Base-by-base conservation (phyloP, 495 filamentous ascomycete species). In the Xylaria intraflava region DNA sequence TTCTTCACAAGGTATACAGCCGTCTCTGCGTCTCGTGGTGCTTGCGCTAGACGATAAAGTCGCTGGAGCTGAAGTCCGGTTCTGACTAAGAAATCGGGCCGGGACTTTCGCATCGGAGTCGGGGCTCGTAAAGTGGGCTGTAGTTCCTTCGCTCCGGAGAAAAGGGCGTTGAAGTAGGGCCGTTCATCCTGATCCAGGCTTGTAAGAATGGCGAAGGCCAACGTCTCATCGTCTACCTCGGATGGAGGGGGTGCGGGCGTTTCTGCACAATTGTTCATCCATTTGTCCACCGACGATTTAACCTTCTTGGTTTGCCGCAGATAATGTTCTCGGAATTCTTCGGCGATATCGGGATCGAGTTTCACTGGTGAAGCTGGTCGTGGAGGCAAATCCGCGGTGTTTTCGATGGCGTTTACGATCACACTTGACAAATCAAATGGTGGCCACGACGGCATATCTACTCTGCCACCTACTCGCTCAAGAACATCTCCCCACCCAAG, bases 401-500 rank as follows among this genome's bases (percentile, higher is more conserved):
- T 64, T 41, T 79, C 78, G 54, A 61, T 74, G 19, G 68, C 72
- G 61, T 72, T 72, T 33, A 81, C 76, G 9, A 82, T 82, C 0
- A 89, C 70, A 16, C 81, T 80, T 17, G 79, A 78, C 58, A 94
- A 79, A 53, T 84, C 80, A 59, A 95, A 94, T 0, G 90, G 86
- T 19, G 91, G 91, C 90, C 91, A 95, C 38, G 72, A 70, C 2
- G 93, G 93, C 39, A 96, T 75, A 44, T 93, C 87, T 24, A 87
- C 78, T 50, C 91, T 82, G 7, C 91, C 91, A 51, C 89, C 90
- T 6, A 96, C 90, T 57, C 89, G 81, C 69, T 99, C 93, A 22
- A 99, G 75, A 6, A 97, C 88, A 58, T 97, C 94, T 1, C 92
- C 91, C 94, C 94, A 99, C 58, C 89, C 91, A n/a, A 96, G 74